Evolutionary conservation across 202 grass and related monocot species (phyloP), one percentile per base, ranked within the genome.

Genomic region (Musa balbisiana): DNA sequence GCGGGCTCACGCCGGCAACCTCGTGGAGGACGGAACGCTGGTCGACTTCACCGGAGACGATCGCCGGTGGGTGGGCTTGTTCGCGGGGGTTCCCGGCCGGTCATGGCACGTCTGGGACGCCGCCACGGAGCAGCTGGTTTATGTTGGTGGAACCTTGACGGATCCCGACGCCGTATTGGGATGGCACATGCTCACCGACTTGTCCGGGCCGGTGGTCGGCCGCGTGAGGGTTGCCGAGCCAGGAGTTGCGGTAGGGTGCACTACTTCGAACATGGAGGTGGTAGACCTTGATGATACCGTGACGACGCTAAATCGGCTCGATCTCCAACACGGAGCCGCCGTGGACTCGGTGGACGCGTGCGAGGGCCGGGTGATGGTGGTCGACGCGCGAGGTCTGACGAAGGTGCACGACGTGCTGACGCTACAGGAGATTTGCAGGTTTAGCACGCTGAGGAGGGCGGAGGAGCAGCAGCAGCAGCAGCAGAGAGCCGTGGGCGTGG

Each of bases 91-190:
- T 21, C 77, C 82, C 2, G 71, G 77, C 11, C 64, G 82, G 56
- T 16, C 76, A 0, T 84, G 82, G 82, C 82, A 80, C 73, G 64
- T 84, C 24, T 84, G 82, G 82, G 71, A 84, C 58, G 82, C 74
- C 29, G 9, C 49, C n/a, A 76, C 71, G 50, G 76, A 84, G 77
- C 62, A 80, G 17, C 62, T 84, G 3, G 26, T 84, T 54, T 84
- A 80, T 55, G 69, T 69, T 0, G 82, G 82, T 11, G 82, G 82
- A 10, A 53, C 77, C 49, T 27, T 84, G 63, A 80, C 82, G 29
- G 82, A 84, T 54, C 16, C 82, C 0, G 82, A 74, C 22, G 77
- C 71, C 22, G 71, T 84, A 6, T 49, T 79, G 63, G 82, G 77
- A 0, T 84, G 82, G 82, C 73, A 62, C 22, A 80, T 80, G 82